These are phyloP conservation scores for Paraleonurus japonicus DNA, from an alignment of 257 asterid species.

Conservation along the genomic window DNA sequence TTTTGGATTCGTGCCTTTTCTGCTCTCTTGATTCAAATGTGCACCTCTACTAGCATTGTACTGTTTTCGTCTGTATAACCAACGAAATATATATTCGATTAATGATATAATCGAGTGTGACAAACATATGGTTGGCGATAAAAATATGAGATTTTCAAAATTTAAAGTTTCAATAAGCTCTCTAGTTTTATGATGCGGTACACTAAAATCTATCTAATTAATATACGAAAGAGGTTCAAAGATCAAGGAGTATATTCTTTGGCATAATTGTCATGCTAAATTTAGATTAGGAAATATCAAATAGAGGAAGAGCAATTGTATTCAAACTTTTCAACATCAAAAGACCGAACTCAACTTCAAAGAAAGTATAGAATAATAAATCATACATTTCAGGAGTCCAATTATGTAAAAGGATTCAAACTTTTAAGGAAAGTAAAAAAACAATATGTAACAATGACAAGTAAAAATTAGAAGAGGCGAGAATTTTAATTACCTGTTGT, in stretches of 20 bases:
- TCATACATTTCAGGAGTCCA: neutral
- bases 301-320: neutral
- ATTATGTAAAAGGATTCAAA: neutral
- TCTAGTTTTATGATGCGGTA: neutral
- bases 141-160: neutral
- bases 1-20: constrained; percentile 68
- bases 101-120: neutral
- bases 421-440: neutral
- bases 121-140: neutral
- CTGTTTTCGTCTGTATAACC: constrained; percentile 61
- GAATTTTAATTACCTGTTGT: too few relatives aligned
- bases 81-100: neutral
- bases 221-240: neutral
- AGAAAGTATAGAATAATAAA: neutral
- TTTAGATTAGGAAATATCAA: neutral
- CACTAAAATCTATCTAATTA: neutral
- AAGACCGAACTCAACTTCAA: neutral
- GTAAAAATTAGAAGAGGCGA: neutral
- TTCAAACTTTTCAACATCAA: neutral
- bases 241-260: neutral
- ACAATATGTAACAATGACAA: neutral
- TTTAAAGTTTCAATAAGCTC: neutral
- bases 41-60: constrained; percentile 82
- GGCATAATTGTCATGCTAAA: neutral
- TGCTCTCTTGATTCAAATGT: constrained; percentile 73